phyloP scores from a whole-genome alignment of 768 basidiomycete genomes.

The Trametes elegans region DNA sequence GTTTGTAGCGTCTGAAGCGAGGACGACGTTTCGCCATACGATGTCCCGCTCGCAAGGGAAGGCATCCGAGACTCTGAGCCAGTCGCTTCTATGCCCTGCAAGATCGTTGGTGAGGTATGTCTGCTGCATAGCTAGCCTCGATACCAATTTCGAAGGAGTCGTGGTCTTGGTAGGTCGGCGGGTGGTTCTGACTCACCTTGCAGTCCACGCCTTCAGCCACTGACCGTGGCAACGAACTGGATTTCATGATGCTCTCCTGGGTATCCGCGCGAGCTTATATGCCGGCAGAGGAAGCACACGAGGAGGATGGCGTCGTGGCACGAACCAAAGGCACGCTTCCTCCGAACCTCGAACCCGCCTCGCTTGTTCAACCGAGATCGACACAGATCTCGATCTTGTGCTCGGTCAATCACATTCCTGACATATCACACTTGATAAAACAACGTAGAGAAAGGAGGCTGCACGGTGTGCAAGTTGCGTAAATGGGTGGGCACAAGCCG shows the following conservation, averaged over 20 bases:
- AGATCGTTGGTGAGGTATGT: not conserved
- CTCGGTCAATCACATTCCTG: not conserved
- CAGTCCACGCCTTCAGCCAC: too few species aligned
- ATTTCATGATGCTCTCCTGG: too few species aligned
- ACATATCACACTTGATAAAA: too few species aligned
- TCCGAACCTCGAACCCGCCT: not conserved
- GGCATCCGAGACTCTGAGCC: not conserved
- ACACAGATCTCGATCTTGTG: slow-evolving; percentile 1
- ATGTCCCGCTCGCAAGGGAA: not conserved
- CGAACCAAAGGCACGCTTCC: not conserved
- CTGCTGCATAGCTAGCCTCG: not conserved
- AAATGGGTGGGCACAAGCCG: not conserved
- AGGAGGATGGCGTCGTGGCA: not conserved
- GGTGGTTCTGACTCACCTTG: too few species aligned
- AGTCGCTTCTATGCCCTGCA: not conserved
- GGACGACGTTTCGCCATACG: not conserved
- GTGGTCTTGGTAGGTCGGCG: too few species aligned
- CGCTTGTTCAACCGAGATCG: slow-evolving; percentile 1
- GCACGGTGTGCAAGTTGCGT: not conserved
- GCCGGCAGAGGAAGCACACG: not conserved
- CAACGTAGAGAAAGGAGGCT: too few species aligned
- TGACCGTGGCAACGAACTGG: too few species aligned
- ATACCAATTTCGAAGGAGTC: not conserved
- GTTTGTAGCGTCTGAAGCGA: not conserved
- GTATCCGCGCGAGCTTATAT: too few species aligned